Conservation (phyloP, 257 asterid genomes). For the Marsdenia floribunda region DNA sequence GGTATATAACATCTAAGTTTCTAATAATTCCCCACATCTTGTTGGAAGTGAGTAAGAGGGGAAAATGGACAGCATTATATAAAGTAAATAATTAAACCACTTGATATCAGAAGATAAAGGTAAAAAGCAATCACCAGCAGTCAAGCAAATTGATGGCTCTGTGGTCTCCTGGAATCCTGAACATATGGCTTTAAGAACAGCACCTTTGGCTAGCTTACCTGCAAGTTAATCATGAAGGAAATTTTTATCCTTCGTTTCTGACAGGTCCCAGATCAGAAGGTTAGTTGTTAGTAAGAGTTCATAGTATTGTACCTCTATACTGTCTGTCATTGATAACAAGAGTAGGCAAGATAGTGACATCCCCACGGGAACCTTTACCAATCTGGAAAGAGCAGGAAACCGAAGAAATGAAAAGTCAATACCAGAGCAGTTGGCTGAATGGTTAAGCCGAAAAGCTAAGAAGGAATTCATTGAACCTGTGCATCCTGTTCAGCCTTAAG, state of each 20-base stretch:
- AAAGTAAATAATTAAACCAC: not conserved
- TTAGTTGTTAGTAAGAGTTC: not conserved
- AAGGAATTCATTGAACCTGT: conserved; percentile 29
- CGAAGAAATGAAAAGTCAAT: not conserved
- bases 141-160: conserved; percentile 59
- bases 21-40: not conserved
- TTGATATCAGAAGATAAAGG: conserved; percentile 10
- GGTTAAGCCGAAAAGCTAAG: not conserved
- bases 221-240: conserved; percentile 3
- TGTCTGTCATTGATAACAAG: conserved; percentile 56
- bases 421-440: not conserved
- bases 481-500: conserved; percentile 55
- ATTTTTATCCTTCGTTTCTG: not conserved
- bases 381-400: conserved; percentile 28
- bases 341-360: conserved; percentile 64
- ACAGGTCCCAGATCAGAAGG: not conserved
- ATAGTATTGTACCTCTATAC: conserved; percentile 42
- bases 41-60: not conserved
- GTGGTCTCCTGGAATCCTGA: conserved; percentile 66
- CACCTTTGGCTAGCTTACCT: conserved; percentile 62
- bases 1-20: not conserved
- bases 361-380: conserved; percentile 58
- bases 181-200: conserved; percentile 63
- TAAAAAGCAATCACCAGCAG: conserved; percentile 31
- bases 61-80: not conserved